Evolutionary conservation across 225 moss, liverwort and hornwort genomes (phyloP).

Genomic region (Lunularia cruciata): DNA sequence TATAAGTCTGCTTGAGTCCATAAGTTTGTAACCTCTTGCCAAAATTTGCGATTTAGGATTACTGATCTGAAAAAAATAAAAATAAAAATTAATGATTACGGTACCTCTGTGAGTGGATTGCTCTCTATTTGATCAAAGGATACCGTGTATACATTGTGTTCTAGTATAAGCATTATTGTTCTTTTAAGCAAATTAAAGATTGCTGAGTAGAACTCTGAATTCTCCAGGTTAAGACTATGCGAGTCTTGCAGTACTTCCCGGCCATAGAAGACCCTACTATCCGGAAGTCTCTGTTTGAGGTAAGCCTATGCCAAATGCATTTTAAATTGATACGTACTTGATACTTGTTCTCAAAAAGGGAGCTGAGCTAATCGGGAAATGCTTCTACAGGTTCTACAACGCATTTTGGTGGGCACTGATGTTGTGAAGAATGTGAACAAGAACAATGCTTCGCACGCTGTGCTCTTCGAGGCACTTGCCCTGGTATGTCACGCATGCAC

Average conservation of each 20-base stretch:
- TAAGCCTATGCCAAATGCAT: constrained; percentile 22
- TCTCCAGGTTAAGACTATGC: constrained; percentile 91
- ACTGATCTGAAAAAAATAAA: no score
- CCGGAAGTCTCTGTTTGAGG: constrained; percentile 88
- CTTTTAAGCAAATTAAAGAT: no score
- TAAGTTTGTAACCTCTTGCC: no score
- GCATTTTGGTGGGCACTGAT: constrained; percentile 88
- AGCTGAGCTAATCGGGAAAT: neutral
- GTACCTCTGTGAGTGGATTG: no score
- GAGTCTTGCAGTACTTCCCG: constrained; percentile 94
- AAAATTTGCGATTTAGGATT: no score
- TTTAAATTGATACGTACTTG: neutral
- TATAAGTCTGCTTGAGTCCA: no score
- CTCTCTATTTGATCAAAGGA: no score
- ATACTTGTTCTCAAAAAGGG: neutral
- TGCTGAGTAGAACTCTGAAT: neutral
- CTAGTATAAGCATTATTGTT: no score
- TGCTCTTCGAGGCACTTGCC: constrained; percentile 93
- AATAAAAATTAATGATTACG: no score
- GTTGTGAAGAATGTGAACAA: constrained; percentile 98
- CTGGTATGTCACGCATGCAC: constrained; percentile 46
- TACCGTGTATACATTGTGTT: no score
- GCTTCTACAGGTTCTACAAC: constrained; percentile 78
- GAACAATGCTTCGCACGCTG: constrained; percentile 98
- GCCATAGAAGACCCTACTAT: constrained; percentile 72